phyloP scores from a whole-genome alignment of 108 stramenopile genomes.

The Nitzschia sp. region DNA sequence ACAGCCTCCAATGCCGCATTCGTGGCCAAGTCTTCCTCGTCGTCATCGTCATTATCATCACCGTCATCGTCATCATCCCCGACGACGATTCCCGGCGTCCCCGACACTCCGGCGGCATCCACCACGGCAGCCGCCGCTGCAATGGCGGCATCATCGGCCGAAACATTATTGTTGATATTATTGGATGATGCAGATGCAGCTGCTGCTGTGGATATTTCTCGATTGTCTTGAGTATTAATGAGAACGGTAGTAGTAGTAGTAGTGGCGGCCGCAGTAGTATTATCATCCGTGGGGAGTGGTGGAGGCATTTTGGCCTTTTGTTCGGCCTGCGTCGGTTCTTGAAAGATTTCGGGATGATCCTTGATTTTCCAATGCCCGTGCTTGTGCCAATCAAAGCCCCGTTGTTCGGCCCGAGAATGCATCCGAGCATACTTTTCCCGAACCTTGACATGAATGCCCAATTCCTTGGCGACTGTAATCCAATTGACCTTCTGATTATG shows the following conservation, averaged over 20 bases:
- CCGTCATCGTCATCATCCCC: too few species aligned
- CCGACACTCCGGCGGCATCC: conserved; percentile 19
- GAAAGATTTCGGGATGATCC: conserved; percentile 69
- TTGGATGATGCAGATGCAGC: too few species aligned
- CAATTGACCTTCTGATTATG: conserved; percentile 87
- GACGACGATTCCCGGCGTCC: neutral
- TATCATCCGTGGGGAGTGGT: conserved; percentile 29
- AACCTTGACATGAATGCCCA: conserved; percentile 86
- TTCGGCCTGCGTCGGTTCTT: conserved; percentile 58
- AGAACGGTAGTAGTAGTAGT: conserved; percentile 34
- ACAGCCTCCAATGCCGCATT: too few species aligned
- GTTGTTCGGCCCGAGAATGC: conserved; percentile 71
- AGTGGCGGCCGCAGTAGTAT: too few species aligned
- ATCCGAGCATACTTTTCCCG: conserved; percentile 86
- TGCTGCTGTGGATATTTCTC: neutral
- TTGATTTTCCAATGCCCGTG: conserved; percentile 64
- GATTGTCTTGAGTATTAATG: conserved; percentile 25
- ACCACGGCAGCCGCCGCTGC: conserved; percentile 35
- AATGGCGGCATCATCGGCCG: conserved; percentile 17
- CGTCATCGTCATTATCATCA: too few species aligned
- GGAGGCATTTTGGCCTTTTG: conserved; percentile 61
- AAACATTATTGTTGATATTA: neutral
- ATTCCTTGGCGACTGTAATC: conserved; percentile 76
- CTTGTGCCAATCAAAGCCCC: conserved; percentile 70
- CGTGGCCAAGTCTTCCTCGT: neutral